Evolutionary conservation across 306 rosid genomes (phyloP).

Genomic region (Sicyos edulis): DNA sequence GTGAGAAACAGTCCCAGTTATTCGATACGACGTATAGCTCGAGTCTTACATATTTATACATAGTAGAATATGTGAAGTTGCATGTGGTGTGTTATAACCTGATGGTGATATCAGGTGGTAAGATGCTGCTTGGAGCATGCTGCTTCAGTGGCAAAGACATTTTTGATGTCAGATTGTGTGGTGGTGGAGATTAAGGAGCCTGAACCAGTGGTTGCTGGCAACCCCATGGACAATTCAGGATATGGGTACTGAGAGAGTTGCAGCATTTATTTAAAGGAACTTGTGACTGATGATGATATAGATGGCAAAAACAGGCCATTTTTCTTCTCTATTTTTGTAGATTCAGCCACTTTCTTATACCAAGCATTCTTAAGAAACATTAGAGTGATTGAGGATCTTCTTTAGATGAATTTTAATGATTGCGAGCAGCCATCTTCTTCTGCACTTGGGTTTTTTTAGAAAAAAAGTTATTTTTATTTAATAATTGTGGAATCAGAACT

Average conservation of each 20-base stretch:
- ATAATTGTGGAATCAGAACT: no score
- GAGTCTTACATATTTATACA: no score
- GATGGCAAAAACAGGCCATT: background rate
- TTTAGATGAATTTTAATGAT: no score
- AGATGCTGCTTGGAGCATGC: slow-evolving; percentile 99
- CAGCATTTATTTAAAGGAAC: background rate
- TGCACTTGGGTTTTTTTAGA: no score
- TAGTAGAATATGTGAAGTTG: background rate
- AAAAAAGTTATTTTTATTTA: no score
- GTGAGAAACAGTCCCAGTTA: no score
- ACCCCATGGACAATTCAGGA: slow-evolving; percentile 96
- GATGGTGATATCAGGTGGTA: slow-evolving; percentile 53
- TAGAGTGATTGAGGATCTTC: no score
- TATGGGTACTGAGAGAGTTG: slow-evolving; percentile 8
- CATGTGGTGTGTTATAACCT: background rate
- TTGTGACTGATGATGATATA: no score
- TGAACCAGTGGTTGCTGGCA: slow-evolving; percentile 59
- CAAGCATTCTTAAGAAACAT: background rate
- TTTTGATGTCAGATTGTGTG: slow-evolving; percentile 96
- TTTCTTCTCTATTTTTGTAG: slow-evolving; percentile 16
- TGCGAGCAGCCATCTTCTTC: no score
- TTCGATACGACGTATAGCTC: no score
- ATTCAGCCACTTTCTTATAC: slow-evolving; percentile 1
- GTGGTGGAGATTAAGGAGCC: slow-evolving; percentile 99
- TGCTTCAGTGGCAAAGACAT: slow-evolving; percentile 90